A percentile compares a stretch with the other conserved stretches of the same genome.
Conservation (phyloP, 306 rosid species). For the Senna tora region DNA sequence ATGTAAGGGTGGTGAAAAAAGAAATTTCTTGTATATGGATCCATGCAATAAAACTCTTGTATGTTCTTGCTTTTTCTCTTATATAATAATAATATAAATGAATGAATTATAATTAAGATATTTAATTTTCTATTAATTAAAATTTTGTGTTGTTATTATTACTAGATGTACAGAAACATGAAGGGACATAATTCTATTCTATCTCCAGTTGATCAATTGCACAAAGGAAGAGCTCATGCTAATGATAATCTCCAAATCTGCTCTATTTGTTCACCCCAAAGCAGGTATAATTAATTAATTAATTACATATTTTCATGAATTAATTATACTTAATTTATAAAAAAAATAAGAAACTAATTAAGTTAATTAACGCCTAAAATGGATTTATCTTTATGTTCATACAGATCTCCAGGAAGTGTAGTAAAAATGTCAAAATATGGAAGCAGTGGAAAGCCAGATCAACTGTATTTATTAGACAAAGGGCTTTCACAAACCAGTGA, state of each 20-base stretch:
- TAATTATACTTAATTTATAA: no score
- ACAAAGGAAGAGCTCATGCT: constrained; percentile 31
- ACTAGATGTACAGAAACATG: constrained; percentile 58
- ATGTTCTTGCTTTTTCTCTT: background rate
- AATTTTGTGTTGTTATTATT: background rate
- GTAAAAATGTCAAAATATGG: constrained; percentile 1
- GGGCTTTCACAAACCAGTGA: constrained; percentile 44
- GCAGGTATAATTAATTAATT: constrained; percentile 30
- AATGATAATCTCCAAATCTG: constrained; percentile 31
- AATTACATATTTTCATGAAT: no score
- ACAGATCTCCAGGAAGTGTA: constrained; percentile 33
- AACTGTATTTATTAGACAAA: constrained; percentile 27
- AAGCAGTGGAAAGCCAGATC: background rate
- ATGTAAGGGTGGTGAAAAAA: no score
- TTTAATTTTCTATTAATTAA: no score
- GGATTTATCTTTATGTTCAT: no score
- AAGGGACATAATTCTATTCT: constrained; percentile 33
- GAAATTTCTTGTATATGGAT: no score
- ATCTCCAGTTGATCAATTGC: constrained; percentile 13
- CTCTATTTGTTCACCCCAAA: constrained; percentile 42
- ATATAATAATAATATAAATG: no score
- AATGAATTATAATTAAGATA: no score
- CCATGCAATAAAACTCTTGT: background rate
- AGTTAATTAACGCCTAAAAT: no score
- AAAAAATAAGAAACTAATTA: no score